Conservation (phyloP, 1,284 basidiomycete species). For the Cryptococcus wingfieldii region DNA sequence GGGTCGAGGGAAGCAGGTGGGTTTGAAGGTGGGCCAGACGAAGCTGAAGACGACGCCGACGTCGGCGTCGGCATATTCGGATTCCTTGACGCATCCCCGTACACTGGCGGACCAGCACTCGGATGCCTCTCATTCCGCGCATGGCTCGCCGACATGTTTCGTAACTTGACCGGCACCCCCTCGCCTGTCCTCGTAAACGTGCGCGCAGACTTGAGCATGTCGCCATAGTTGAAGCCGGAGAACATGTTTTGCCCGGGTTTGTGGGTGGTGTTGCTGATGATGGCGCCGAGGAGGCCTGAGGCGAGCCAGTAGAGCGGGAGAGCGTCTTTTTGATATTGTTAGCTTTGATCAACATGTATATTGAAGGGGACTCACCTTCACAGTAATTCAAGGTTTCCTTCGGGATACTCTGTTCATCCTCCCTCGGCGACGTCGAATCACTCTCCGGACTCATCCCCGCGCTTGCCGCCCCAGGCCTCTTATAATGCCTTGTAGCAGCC, state of each 20-base stretch:
- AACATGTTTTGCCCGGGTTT: slow-evolving; percentile 38
- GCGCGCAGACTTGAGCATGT: slow-evolving; percentile 44
- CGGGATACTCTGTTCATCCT: not conserved
- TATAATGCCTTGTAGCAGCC: not conserved
- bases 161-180: slow-evolving; percentile 14
- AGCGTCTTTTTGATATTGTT: slow-evolving; percentile 35
- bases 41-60: not conserved
- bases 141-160: not conserved
- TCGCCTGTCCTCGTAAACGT: slow-evolving; percentile 44
- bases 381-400: slow-evolving; percentile 33
- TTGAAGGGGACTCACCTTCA: slow-evolving; percentile 29
- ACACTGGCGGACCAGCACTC: not conserved
- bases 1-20: too few relatives aligned
- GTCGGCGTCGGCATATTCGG: not conserved
- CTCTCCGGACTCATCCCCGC: slow-evolving; percentile 6
- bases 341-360: not conserved
- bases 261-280: slow-evolving; percentile 25
- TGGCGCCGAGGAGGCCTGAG: slow-evolving; percentile 42
- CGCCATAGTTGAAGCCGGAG: slow-evolving; percentile 32
- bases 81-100: not conserved
- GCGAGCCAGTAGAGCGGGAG: slow-evolving; percentile 51
- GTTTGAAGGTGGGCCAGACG: too few relatives aligned
- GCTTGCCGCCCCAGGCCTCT: not conserved
- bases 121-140: not conserved
- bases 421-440: not conserved